Conservation (phyloP, 2,329 filamentous ascomycete genomes). For the Clonostachys sp. region DNA sequence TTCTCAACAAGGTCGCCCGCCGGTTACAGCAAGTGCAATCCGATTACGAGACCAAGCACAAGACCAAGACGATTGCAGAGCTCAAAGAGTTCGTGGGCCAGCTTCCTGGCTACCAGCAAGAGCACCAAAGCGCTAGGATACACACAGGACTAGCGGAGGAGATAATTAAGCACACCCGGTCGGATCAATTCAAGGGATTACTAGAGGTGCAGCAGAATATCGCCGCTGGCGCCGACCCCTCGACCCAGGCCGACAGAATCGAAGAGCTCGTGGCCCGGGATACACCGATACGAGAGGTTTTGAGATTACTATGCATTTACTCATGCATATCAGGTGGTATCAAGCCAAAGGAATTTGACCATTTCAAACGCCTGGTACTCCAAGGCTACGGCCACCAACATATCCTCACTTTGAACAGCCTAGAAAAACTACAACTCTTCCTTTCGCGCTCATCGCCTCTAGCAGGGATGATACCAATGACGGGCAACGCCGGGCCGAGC, state of each 20-base stretch:
- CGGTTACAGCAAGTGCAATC: slow-evolving; percentile 75
- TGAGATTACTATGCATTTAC: slow-evolving; percentile 85
- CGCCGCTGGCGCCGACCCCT: slow-evolving; percentile 83
- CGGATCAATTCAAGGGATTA: slow-evolving; percentile 81
- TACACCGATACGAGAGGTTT: slow-evolving; percentile 72
- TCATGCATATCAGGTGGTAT: slow-evolving; percentile 87
- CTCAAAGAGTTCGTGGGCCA: slow-evolving; percentile 94
- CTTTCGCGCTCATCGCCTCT: slow-evolving; percentile 71
- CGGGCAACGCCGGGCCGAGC: slow-evolving; percentile 37
- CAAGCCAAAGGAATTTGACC: slow-evolving; percentile 82
- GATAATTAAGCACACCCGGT: slow-evolving; percentile 87
- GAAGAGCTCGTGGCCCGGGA: slow-evolving; percentile 93
- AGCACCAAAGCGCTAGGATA: slow-evolving; percentile 87
- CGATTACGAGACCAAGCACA: slow-evolving; percentile 88
- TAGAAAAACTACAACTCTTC: slow-evolving; percentile 88
- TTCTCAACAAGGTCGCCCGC: slow-evolving; percentile 86
- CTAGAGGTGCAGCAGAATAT: slow-evolving; percentile 96
- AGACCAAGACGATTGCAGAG: slow-evolving; percentile 83
- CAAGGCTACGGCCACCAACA: slow-evolving; percentile 96
- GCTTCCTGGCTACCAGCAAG: slow-evolving; percentile 84
- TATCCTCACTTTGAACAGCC: slow-evolving; percentile 77
- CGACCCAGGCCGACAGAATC: slow-evolving; percentile 82
- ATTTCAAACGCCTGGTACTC: slow-evolving; percentile 80
- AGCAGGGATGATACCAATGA: slow-evolving; percentile 73
- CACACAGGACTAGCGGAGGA: slow-evolving; percentile 93